Conservation (phyloP, 192 early-diverging fungal species). For the Lobosporangium transversale region DNA sequence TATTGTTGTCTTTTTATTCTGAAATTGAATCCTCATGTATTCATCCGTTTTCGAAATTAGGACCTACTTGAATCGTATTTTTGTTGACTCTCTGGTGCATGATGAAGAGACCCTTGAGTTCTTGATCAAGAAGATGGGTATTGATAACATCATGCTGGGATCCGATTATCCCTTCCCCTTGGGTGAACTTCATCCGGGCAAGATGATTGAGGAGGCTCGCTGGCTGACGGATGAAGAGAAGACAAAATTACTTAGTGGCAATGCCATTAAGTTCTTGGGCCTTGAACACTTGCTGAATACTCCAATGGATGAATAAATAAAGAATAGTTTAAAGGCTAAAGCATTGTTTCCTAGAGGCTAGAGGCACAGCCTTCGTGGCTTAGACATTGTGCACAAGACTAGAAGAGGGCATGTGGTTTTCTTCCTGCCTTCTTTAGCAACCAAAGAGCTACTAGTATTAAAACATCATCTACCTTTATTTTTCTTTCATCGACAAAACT, state of each 20-base stretch:
- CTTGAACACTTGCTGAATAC: constrained; percentile 46
- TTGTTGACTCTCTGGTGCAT: constrained; percentile 73
- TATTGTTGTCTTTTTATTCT: background rate
- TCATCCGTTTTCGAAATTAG: constrained; percentile 14
- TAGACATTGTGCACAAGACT: too few species aligned
- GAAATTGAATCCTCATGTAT: background rate
- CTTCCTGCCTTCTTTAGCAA: background rate
- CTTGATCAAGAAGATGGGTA: constrained; percentile 72
- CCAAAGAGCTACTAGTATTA: too few species aligned
- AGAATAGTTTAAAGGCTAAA: too few species aligned
- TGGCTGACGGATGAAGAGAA: constrained; percentile 69
- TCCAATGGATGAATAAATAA: constrained; percentile 9
- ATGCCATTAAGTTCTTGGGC: constrained; percentile 67
- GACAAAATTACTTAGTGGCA: constrained; percentile 64
- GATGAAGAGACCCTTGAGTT: constrained; percentile 71
- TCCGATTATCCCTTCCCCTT: constrained; percentile 67
- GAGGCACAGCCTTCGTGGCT: background rate
- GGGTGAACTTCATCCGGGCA: constrained; percentile 70
- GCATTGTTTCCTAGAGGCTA: too few species aligned
- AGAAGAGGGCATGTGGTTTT: too few species aligned
- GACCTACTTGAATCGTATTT: constrained; percentile 66
- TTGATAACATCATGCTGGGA: constrained; percentile 67
- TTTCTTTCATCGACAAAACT: background rate
- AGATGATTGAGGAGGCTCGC: constrained; percentile 65
- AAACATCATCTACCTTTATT: background rate